phyloP scores from a whole-genome alignment of 805 yeast species.

The Wickerhamomyces rabaulensis region DNA sequence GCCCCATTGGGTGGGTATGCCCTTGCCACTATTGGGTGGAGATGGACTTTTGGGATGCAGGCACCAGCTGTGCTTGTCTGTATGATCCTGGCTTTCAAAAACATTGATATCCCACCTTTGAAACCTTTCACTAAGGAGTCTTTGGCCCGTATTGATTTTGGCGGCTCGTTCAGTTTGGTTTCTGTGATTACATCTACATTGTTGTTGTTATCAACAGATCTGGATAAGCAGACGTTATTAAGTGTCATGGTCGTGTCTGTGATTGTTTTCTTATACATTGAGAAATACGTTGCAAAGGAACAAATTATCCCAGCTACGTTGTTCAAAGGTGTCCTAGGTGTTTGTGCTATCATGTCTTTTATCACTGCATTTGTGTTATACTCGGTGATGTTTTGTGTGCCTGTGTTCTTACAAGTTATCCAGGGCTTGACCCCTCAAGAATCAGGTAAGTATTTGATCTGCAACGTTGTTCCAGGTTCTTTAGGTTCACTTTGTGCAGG shows the following conservation, averaged over 20 bases:
- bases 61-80: constrained; percentile 28
- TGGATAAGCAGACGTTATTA: constrained; percentile 1
- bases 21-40: constrained; percentile 31
- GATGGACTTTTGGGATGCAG: constrained; percentile 36
- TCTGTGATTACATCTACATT: constrained; percentile 26
- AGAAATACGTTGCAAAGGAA: constrained; percentile 29
- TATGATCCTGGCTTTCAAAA: constrained; percentile 19
- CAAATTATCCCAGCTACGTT: constrained; percentile 32
- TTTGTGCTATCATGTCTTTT: constrained; percentile 23
- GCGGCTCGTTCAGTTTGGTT: constrained; percentile 31
- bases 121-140: constrained; percentile 22
- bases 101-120: constrained; percentile 4
- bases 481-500: constrained; percentile 29
- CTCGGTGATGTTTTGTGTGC: background rate
- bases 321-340: constrained; percentile 30
- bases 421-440: constrained; percentile 30
- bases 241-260: constrained; percentile 6
- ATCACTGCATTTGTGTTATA: background rate
- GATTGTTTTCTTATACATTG: constrained; percentile 27
- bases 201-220: constrained; percentile 24
- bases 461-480: constrained; percentile 22
- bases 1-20: constrained; percentile 36
- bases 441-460: constrained; percentile 32
- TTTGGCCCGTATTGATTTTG: constrained; percentile 30
- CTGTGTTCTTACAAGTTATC: constrained; percentile 1